Evolutionary conservation across 177 flowering plant species (phyloP), one percentile per base, ranked within the genome.

Genomic region (Tripterygium wilfordii): DNA sequence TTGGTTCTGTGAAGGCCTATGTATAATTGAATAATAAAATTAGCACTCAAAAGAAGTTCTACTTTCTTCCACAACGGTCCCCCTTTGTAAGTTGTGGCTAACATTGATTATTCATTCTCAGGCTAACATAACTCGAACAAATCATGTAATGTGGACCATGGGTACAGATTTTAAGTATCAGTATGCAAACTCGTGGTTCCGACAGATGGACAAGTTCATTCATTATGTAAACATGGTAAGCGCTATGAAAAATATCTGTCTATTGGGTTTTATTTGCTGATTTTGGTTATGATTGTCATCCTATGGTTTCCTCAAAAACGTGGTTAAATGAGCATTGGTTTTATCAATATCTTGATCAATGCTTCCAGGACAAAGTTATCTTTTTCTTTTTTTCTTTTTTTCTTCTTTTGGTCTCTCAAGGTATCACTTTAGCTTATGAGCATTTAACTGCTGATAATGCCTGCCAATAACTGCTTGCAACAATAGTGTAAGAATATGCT

Each of bases 111-210:
- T 59, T 57, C 43, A 6, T 61, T 57, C 39, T 38, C 82, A 86
- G 99, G 96, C 91, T 16, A 89, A 94, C 43, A 70, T 89, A 38
- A 94, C 99, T 46, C 73, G 96, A 27, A 77, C 96, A 53, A 81
- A 94, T 69, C 99, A 94, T 63, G 66, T 89, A 23, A 89, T 94
- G 99, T 94, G 88, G 88, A 86, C 96, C 12, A 89, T 89, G 99
- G 99, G 99, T 51, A 79, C 91, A 45, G 99, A 94, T 62, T 94
- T 89, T 57, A 76, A 77, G 68, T 94, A 94, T 58, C 99, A 94
- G 46, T 94, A 89, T 66, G 97, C 95, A 3, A 65, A 77, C 30
- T 58, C 96, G 28, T 94, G 99, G 99, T 94, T 76, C 68, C 48
- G 82, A 57, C 70, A 94, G 46, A 70, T 89, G 92, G 96, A 89